A percentile compares a stretch with the other conserved stretches of the same genome.
Evolutionary conservation across 768 basidiomycete species (phyloP).

Genomic region (Leccinum broughii): DNA sequence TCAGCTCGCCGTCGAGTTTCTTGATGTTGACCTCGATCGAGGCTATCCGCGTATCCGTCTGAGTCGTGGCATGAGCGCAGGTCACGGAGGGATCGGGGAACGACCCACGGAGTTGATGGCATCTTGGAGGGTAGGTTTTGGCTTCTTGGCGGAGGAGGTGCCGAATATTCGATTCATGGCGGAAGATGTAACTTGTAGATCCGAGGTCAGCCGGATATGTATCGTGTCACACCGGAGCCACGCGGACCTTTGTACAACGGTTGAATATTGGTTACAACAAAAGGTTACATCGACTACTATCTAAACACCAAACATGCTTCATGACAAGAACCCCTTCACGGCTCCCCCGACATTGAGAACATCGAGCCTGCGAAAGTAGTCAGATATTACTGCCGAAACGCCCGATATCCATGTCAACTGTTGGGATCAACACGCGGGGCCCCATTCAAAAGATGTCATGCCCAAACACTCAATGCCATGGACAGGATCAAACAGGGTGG

Average conservation of each 20-base stretch:
- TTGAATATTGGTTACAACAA: too few species aligned
- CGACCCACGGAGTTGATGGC: slow-evolving; percentile 82
- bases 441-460: background rate
- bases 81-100: background rate
- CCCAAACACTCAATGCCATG: background rate
- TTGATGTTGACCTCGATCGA: slow-evolving; percentile 95
- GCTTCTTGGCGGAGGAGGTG: slow-evolving; percentile 70
- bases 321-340: slow-evolving; percentile 84
- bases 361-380: slow-evolving; percentile 57
- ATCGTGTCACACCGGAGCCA: background rate
- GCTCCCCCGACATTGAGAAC: slow-evolving; percentile 89
- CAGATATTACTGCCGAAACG: slow-evolving; percentile 1
- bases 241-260: background rate
- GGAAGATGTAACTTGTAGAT: background rate
- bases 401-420: background rate
- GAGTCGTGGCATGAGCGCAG: slow-evolving; percentile 1
- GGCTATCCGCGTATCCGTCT: slow-evolving; percentile 88
- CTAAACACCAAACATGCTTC: background rate
- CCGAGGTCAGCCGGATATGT: background rate
- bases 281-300: too few species aligned
- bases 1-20: slow-evolving; percentile 93
- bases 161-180: slow-evolving; percentile 88
- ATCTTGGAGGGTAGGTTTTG: slow-evolving; percentile 84
- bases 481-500: slow-evolving; percentile 9
- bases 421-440: background rate